Base-by-base conservation (phyloP, 2,329 filamentous ascomycete species). In the Acrocalymma vagum region DNA sequence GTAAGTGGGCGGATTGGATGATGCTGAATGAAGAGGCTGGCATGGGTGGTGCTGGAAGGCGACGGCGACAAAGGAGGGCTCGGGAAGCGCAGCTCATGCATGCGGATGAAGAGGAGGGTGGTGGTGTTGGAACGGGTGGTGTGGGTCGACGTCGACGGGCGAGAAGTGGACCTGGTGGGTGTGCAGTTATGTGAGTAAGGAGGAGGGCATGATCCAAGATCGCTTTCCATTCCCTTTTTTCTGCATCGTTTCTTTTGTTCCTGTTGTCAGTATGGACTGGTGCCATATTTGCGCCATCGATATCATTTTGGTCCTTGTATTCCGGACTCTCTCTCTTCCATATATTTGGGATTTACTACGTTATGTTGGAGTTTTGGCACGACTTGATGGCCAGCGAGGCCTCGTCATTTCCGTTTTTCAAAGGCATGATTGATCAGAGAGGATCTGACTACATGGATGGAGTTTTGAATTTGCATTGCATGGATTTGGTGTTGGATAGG, bases 1-100 rank as follows among this genome's bases (percentile, higher is more conserved):
- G 85, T 51, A 95, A 93, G 67, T 97, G 93, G 93, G 87, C 87
- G 0, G 88, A 95, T 38, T 95, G 90, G 68, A 96, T 96, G 91
- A 89, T 95, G 72, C 85, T 89, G 11, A 88, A 83, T 34, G 90
- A 96, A 68, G 93, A 96, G 65, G 89, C 88, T 0, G 88, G 86
- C 3, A 81, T 81, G 3, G 77, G 74, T 2, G 90, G 86, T 2
- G 56, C 63, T 1, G 84, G 87, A 5, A 76, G 80, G 3, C 78
- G 91, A 38, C 78, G 91, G 37, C 77, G 92, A 43, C 78, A 91
- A 50, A 80, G 91, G 33, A 79, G 92, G 44, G 90, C 90, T 2
- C 80, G 92, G 30, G 90, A 95, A 65, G 90, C 91, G 5, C 86
- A 90, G 63, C 78, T 86, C 63, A 77, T 90, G 53, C 90, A 94